Base-by-base conservation (phyloP, 495 filamentous ascomycete species). In the Pyronema omphalodes region DNA sequence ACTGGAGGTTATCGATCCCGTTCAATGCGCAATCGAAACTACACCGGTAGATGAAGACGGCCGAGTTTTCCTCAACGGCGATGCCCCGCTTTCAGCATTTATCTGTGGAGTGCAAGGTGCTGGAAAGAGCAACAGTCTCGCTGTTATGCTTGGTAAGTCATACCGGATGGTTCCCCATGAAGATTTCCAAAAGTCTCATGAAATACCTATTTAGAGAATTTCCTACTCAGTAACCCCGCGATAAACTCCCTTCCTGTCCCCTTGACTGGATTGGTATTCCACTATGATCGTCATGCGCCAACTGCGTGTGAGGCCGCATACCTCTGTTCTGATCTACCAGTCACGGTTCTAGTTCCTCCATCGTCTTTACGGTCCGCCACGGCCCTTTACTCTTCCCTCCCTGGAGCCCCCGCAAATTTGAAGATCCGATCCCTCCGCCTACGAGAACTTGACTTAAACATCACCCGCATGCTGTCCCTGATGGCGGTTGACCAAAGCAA, bases 91-190 rank as follows among this genome's bases (percentile, higher is more conserved):
- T 0, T 57, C 55, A 3, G 34, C 40, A 0, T 88, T 87, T 63
- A 82, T 89, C 44, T 89, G 83, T 57, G 83, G 83, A 2, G 76
- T 74, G 48, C 83, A 88, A 63, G 84, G 83, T 0, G 80, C 77
- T 44, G 84, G 84, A 0, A 89, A 87, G 69, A 80, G 76, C 36
- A 80, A 87, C 60, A 52, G 9, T 40, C 35, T 43, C 7, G 17
- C 39, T 9, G 15, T 46, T 1, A 54, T 54, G 36, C 14, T 52
- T 3, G 47, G 47, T 50, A 50, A 35, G 47, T 34, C 12, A 3
- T 47, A 9, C 44, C 44, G 44, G 44, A 3, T n/a, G 14, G 5
- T 29, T 29, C 23, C 5, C 23, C 1, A 29, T 43, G 39, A 43
- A 43, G 15, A 1, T 6, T 2, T 29, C 23, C 23, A 29, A 1